Evolutionary conservation across 345 rosid genomes (phyloP), one percentile per base, ranked within the genome.

Genomic region (Erysimum cheiranthoides): DNA sequence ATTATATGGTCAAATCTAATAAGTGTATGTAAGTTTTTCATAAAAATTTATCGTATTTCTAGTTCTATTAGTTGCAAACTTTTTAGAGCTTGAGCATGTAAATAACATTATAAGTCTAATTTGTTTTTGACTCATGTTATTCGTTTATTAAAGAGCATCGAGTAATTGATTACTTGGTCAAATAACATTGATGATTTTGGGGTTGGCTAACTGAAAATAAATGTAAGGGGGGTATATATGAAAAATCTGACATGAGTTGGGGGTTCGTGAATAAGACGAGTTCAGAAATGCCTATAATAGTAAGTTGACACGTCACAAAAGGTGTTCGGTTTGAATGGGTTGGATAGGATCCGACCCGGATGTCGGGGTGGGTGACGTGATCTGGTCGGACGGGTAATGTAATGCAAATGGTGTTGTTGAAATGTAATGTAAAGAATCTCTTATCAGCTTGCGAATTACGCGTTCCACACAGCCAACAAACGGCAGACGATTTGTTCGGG

Each of bases 391-490:
- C 68, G 56, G 76, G 72, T 71, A 47, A n/a, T 16, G 73, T 71
- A 49, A 30, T 21, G 30, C 31, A 31, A 31, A 21, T 71, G 72
- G 61, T 66, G 76, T 65, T 65, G 81, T 57, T 77, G 73, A 65
- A 71, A 77, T 73, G 81, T 78, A 65, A 77, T 73, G 81, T 78
- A 72, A 64, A 73, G 82, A 79, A 79, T 79, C 76, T 70, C 1
- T 47, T 69, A 38, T 56, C 50, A 50, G 73, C 82, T 57, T 79
- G 27, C 69, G 4, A 34, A 16, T 70, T 57, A 70, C 76, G 79
- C 79, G 46, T 74, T 74, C 78, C 64, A 32, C 64, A 32, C 50
- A 47, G n/a, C 71, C 71, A 74, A 70, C 74, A 27, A 78, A 36
- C 68, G 40, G 43, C 66, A 56, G 64, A 61, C 64, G 71, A 61